Base-by-base conservation (phyloP, 2,329 filamentous ascomycete genomes). In the Saccharata proteae region DNA sequence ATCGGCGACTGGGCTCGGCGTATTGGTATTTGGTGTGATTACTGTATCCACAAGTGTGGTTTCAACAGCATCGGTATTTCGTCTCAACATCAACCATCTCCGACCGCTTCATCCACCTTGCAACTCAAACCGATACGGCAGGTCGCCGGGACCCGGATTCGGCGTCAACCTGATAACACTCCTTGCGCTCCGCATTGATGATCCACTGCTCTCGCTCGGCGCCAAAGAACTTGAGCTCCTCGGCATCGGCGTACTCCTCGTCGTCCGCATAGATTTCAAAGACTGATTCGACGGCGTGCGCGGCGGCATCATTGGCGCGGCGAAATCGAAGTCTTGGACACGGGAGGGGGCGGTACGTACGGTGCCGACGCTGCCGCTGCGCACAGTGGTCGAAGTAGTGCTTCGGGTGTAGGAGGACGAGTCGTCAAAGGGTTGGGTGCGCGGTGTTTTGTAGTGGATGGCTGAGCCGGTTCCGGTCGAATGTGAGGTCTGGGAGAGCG, bases 371-470 rank as follows among this genome's bases (percentile, higher is more conserved):
- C 32, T 30, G 16, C 26, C 28, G 9, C 32, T 35, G 9, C 29
- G 10, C 8, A 27, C 32, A n/a, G 32, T 18, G 3, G 32, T 35
- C 6, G 32, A 35, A 5, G 32, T 35, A 2, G 32, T 35, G 15
- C 27, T 30, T 8, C 28, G 32, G 13, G 32, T 35, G 17, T 35
- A 35, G 24, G 38, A 37, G 15, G 41, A 40, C n/a, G n/a, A n/a
- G n/a, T 30, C 32, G 3, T 27, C 22, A 8, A 26, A 30, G 5
- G 32, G 32, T 8, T n/a, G 12, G 16, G 48, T 38, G 7, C 45
- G 47, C 0, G 50, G 48, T 4, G 47, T 51, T 24, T 42, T 47
- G 36, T 49, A 51, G 8, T 41, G 41, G 2, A 47, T 38, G 3
- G 43, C 38, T 3, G 48, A 51, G 6, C 39, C 39, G 18, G 43